Percentiles rank a stretch among this genome's conserved stretches.
phyloP scores from a whole-genome alignment of 352 stramenopile species.

The Phytophthora sp. region DNA sequence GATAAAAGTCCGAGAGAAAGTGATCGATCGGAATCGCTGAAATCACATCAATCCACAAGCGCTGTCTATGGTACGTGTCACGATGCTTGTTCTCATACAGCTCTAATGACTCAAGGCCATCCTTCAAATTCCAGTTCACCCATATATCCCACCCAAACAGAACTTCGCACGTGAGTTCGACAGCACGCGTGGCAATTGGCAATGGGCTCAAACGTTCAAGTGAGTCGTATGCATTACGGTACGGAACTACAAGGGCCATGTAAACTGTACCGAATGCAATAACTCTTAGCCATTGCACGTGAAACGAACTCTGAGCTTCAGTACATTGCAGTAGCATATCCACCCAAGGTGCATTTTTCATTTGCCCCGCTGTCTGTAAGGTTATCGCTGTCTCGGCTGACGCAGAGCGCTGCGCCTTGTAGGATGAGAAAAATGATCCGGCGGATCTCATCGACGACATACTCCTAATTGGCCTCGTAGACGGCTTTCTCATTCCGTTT shows the following conservation, averaged over 20 bases:
- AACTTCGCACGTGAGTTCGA: slow-evolving; percentile 52
- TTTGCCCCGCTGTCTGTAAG: slow-evolving; percentile 4
- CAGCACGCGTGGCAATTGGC: slow-evolving; percentile 20
- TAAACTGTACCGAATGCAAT: slow-evolving; percentile 40
- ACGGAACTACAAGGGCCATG: slow-evolving; percentile 51
- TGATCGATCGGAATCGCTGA: slow-evolving; percentile 62
- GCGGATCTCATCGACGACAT: slow-evolving; percentile 5
- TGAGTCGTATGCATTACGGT: slow-evolving; percentile 49
- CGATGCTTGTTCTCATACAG: slow-evolving; percentile 54
- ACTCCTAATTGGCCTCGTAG: background rate
- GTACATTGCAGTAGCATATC: slow-evolving; percentile 51
- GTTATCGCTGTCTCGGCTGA: slow-evolving; percentile 6
- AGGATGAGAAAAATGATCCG: slow-evolving; percentile 31
- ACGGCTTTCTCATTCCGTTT: background rate
- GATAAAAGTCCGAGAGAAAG: slow-evolving; percentile 51
- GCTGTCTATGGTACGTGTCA: slow-evolving; percentile 41
- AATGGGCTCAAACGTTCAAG: slow-evolving; percentile 29
- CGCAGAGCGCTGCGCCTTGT: slow-evolving; percentile 29
- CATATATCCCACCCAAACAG: slow-evolving; percentile 64
- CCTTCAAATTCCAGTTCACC: slow-evolving; percentile 64
- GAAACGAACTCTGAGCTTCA: slow-evolving; percentile 47
- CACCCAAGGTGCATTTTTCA: slow-evolving; percentile 47
- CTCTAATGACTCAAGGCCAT: slow-evolving; percentile 51
- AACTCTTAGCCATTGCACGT: slow-evolving; percentile 45
- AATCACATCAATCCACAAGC: slow-evolving; percentile 47